Base-by-base conservation (phyloP, 345 rosid genomes). In the Aquilaria yunnanensis region DNA sequence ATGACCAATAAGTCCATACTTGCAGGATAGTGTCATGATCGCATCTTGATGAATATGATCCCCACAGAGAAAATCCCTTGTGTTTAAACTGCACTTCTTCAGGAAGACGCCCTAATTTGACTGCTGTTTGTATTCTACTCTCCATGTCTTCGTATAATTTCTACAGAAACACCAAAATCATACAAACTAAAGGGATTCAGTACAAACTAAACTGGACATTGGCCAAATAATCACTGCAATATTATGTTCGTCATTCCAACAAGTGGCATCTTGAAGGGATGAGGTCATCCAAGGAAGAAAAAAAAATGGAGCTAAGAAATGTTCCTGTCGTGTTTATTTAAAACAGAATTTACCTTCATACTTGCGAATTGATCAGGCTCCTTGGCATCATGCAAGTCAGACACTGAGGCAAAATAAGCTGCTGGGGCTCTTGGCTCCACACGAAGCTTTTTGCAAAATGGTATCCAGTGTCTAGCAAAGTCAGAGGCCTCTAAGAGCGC, bases 391-490 rank as follows among this genome's bases (percentile, higher is more conserved):
- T 2, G 32, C 1, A 47, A 6, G 34, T 55, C 58, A 32, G 59
- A 41, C 60, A 31, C 14, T 4, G 23, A 56, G 50, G 71, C 41
- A 33, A 85, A 84, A 74, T 78, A 85, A n/a, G 85, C 87, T 2
- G 77, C 77, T 0, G 93, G 93, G n/a, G 87, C 75, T 71, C 86
- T 80, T 0, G 85, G 90, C 23, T 84, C 83, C 33, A 84, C 72
- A 0, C 79, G 70, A 71, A 71, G 75, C 57, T 68, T 88, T 12
- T 72, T 82, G 68, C 88, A 84, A 14, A 64, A 88, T 2, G 85
- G 88, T 46, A 90, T 64, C 97, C 97, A 90, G 31, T 33, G 52
- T 62, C 66, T 75, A 14, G 85, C 67, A 64, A 85, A 88, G 14
- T 58, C 47, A 32, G 81, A 66, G 5, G 93, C 87, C 62, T 85